Evolutionary conservation across 495 filamentous ascomycete genomes (phyloP), one percentile per base, ranked within the genome.

Genomic region (Neurospora discreta): DNA sequence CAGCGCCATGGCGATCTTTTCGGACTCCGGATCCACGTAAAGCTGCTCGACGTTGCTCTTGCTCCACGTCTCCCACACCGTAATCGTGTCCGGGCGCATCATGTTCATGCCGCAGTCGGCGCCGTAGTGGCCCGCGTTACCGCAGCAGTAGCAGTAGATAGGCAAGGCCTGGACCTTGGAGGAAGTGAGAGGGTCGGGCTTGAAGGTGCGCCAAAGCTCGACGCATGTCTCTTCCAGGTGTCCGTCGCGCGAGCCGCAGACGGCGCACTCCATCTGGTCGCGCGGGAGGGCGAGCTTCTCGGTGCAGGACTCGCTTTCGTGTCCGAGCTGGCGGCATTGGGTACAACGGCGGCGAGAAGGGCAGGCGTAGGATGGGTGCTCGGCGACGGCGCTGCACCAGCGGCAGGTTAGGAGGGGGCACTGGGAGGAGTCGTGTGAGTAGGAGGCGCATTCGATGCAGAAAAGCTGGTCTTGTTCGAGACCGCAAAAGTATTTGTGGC

Each of bases 91-190:
- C 20, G 68, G 18, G 15, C 40, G 65, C 15, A 38, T 15, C 43
- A 71, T 69, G 40, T 73, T 74, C 39, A 78, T 68, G 1, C 73
- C 72, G 68, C 84, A 85, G 18, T 81, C 82, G 2, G 74, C 68
- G 3, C 79, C 79, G 69, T 82, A 83, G 69, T 85, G 84, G 4
- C 76, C 75, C 20, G 75, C 71, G 5, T 46, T 70, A 30, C 83
- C 84, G 70, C 84, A 86, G 39, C 70, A 73, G 69, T 82, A 83
- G 69, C 84, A 86, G 68, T 77, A 85, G 0, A 77, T 70, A 0
- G 82, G 81, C 9, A 85, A 73, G 33, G 70, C 70, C 38, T 77
- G 78, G 46, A 85, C 82, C 44, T 80, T 84, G 41, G 73, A 79
- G 33, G 73, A 70, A 6, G 39, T 68, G 13, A 69, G 68, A 11